Percentiles rank a stretch among this genome's conserved stretches.
Evolutionary conservation across 495 filamentous ascomycete species (phyloP).

Genomic region (Talaromyces nanjingensis): DNA sequence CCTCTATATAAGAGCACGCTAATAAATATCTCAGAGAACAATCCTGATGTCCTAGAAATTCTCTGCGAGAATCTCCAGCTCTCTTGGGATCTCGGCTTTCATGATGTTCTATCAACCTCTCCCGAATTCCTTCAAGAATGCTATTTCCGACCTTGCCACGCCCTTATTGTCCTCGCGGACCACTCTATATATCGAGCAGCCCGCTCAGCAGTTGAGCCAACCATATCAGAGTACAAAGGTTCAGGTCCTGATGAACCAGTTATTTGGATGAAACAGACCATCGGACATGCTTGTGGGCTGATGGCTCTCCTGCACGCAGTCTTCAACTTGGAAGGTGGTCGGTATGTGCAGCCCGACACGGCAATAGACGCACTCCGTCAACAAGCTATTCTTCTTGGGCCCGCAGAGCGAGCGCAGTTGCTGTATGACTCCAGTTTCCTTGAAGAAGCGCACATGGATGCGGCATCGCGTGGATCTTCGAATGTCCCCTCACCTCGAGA

Average conservation of each 20-base stretch:
- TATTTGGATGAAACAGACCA: slow-evolving; percentile 60
- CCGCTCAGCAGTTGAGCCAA: slow-evolving; percentile 24
- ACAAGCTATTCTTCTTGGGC: slow-evolving; percentile 29
- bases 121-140: slow-evolving; percentile 49
- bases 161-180: slow-evolving; percentile 51
- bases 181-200: slow-evolving; percentile 34
- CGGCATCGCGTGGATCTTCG: slow-evolving; percentile 61
- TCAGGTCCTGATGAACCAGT: slow-evolving; percentile 46
- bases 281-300: slow-evolving; percentile 57
- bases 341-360: slow-evolving; percentile 28
- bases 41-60: slow-evolving; percentile 49
- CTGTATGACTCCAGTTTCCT: slow-evolving; percentile 62
- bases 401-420: slow-evolving; percentile 47
- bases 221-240: slow-evolving; percentile 38
- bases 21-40: slow-evolving; percentile 44
- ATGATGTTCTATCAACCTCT: slow-evolving; percentile 51
- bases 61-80: slow-evolving; percentile 50
- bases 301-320: slow-evolving; percentile 56
- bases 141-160: slow-evolving; percentile 50
- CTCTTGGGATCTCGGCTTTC: slow-evolving; percentile 43
- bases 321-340: slow-evolving; percentile 41
- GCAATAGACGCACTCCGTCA: slow-evolving; percentile 22
- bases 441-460: slow-evolving; percentile 63
- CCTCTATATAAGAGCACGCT: not conserved
- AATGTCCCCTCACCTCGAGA: slow-evolving; percentile 56